Conservation (phyloP, 2,329 filamentous ascomycete species). For the Aspergillus persii region DNA sequence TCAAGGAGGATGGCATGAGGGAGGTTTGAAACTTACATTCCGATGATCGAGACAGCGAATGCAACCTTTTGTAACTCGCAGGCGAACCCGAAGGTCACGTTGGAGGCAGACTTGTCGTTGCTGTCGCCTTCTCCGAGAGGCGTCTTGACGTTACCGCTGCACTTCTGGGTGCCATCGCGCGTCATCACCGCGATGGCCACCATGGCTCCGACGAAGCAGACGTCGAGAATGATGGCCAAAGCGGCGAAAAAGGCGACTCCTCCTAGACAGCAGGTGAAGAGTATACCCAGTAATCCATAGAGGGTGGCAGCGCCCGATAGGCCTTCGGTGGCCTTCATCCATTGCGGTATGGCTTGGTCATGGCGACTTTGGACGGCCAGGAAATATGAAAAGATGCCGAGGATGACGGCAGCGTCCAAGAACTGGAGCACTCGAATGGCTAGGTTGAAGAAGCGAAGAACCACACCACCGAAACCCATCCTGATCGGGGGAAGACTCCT, state of each 20-base stretch:
- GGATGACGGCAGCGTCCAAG: conserved; percentile 67
- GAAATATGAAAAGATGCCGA: conserved; percentile 83
- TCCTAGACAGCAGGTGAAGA: conserved; percentile 76
- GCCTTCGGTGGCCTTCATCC: conserved; percentile 71
- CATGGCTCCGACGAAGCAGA: conserved; percentile 73
- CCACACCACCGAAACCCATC: conserved; percentile 61
- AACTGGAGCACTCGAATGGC: conserved; percentile 73
- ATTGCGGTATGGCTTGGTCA: conserved; percentile 60
- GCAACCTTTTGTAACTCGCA: conserved; percentile 75
- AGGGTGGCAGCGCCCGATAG: conserved; percentile 72
- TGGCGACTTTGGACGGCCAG: conserved; percentile 69
- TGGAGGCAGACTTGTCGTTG: conserved; percentile 47
- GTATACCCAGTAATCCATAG: conserved; percentile 69
- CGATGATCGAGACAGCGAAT: conserved; percentile 76
- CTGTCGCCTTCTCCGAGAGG: conserved; percentile 66
- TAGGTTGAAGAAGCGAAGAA: conserved; percentile 68
- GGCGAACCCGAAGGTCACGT: conserved; percentile 55
- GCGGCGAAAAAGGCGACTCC: conserved; percentile 71
- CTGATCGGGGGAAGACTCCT: conserved; percentile 20
- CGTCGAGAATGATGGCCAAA: conserved; percentile 71
- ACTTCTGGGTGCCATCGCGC: conserved; percentile 64
- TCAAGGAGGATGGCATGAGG: not conserved
- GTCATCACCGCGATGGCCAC: conserved; percentile 78
- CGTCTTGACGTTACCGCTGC: conserved; percentile 63
- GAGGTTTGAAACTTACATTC: conserved; percentile 55